These are phyloP conservation scores for Rhizopus arrhizus DNA, from an alignment of 371 early-diverging fungal species.

Conservation along the genomic window DNA sequence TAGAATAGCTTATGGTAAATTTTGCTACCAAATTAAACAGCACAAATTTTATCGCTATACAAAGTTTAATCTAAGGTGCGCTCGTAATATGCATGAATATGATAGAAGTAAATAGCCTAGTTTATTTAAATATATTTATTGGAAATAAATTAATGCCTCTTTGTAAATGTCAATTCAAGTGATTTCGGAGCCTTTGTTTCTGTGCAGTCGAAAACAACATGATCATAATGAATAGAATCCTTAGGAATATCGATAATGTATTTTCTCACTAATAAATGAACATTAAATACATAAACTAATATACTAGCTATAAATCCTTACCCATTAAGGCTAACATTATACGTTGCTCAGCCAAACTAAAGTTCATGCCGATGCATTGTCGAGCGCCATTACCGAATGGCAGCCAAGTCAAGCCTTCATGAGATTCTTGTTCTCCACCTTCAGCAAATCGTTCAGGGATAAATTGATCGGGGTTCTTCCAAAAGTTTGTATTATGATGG, in stretches of 20 bases:
- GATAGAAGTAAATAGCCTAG: too few species aligned
- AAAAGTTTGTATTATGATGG: constrained; percentile 39
- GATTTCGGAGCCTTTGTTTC: constrained; percentile 18
- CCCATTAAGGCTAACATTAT: constrained; percentile 51
- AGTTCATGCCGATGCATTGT: constrained; percentile 63
- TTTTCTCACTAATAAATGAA: neutral
- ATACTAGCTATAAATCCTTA: constrained; percentile 20
- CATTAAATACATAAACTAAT: neutral
- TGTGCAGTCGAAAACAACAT: constrained; percentile 13
- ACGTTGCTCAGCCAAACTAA: constrained; percentile 60
- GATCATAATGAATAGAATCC: constrained; percentile 32
- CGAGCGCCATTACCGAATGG: constrained; percentile 59
- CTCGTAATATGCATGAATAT: too few species aligned
- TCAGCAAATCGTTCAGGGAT: constrained; percentile 56
- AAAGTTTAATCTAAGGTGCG: too few species aligned
- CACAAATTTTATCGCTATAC: too few species aligned
- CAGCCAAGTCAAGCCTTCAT: constrained; percentile 42
- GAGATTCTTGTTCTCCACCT: constrained; percentile 33
- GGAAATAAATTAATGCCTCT: constrained; percentile 14
- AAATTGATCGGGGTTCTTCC: constrained; percentile 44
- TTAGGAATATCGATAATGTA: constrained; percentile 24
- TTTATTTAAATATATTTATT: too few species aligned
- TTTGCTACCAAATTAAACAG: too few species aligned
- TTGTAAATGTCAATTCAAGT: constrained; percentile 18
- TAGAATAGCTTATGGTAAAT: too few species aligned